Percentiles rank a stretch among this genome's conserved stretches.
phyloP scores from a whole-genome alignment of 257 asterid genomes.

The Knoxia roxburghii region DNA sequence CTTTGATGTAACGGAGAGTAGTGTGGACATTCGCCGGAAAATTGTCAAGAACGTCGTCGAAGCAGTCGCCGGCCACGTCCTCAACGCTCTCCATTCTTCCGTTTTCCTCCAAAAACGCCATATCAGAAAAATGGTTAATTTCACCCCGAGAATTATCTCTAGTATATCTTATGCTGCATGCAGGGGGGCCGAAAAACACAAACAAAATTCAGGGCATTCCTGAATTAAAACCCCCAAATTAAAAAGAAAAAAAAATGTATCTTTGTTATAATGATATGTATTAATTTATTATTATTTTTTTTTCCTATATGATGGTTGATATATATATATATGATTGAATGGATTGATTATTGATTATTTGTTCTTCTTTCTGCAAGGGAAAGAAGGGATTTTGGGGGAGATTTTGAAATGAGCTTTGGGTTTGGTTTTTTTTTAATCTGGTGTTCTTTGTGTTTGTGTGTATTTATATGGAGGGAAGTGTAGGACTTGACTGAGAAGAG shows the following conservation, averaged over 20 bases:
- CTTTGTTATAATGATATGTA: no score
- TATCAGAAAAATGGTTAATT: neutral
- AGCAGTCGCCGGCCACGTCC: conserved; percentile 4
- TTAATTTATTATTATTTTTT: no score
- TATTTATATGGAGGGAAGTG: neutral
- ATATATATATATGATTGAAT: neutral
- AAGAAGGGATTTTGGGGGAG: neutral
- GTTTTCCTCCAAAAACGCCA: neutral
- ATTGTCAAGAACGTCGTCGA: conserved; percentile 22
- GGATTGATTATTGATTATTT: no score
- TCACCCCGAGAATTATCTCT: neutral
- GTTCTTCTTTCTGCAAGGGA: no score
- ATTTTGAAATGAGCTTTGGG: neutral
- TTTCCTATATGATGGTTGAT: no score
- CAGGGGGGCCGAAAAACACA: neutral
- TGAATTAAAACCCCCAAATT: neutral
- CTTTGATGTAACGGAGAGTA: conserved; percentile 46
- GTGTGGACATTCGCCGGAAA: conserved; percentile 30
- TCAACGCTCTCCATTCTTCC: conserved; percentile 6
- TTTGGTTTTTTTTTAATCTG: neutral
- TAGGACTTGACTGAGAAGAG: neutral
- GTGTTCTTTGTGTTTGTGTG: no score
- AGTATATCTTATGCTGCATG: neutral
- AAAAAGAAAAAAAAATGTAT: no score
- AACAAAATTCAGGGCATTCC: neutral